phyloP scores from a whole-genome alignment of 2,329 filamentous ascomycete genomes.

The Spiromastix sp. region DNA sequence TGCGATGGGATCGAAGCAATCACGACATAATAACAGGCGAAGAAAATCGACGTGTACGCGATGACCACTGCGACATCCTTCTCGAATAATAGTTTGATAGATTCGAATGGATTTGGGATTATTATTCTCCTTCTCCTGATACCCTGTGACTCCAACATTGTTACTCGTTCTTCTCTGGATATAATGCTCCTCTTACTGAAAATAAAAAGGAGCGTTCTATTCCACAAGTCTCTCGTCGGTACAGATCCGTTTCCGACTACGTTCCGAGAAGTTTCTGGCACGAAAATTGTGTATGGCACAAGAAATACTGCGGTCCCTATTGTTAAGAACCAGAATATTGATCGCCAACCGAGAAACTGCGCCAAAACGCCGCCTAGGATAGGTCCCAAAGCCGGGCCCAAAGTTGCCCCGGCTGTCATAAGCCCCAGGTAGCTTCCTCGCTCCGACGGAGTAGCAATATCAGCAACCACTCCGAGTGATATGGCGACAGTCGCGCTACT shows the following conservation, averaged over 20 bases:
- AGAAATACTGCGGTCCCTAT: slow-evolving; percentile 28
- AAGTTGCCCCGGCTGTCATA: slow-evolving; percentile 27
- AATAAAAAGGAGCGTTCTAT: too few relatives aligned
- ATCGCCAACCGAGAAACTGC: slow-evolving; percentile 28
- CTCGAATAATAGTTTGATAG: slow-evolving; percentile 37
- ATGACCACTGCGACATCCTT: slow-evolving; percentile 37
- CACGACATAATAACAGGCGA: slow-evolving; percentile 46
- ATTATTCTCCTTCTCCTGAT: too few relatives aligned
- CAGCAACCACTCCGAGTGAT: slow-evolving; percentile 31
- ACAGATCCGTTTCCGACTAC: slow-evolving; percentile 25
- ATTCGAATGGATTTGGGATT: slow-evolving; percentile 19
- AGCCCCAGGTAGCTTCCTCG: slow-evolving; percentile 33
- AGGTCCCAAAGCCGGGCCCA: slow-evolving; percentile 30
- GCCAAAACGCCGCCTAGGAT: slow-evolving; percentile 34
- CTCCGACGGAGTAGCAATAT: slow-evolving; percentile 32
- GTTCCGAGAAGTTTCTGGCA: slow-evolving; percentile 32
- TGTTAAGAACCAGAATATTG: slow-evolving; percentile 36
- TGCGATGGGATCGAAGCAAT: slow-evolving; percentile 44
- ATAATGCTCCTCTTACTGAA: slow-evolving; percentile 13
- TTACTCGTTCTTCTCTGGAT: slow-evolving; percentile 9
- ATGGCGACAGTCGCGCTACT: slow-evolving; percentile 35
- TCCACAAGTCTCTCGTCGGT: not conserved
- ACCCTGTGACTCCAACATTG: slow-evolving; percentile 30
- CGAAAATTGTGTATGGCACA: slow-evolving; percentile 19
- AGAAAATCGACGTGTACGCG: slow-evolving; percentile 40